A percentile compares a stretch with the other conserved stretches of the same genome.
These are phyloP conservation scores for Xylaria bambusicola DNA, from an alignment of 495 filamentous ascomycete species.

Conservation along the genomic window DNA sequence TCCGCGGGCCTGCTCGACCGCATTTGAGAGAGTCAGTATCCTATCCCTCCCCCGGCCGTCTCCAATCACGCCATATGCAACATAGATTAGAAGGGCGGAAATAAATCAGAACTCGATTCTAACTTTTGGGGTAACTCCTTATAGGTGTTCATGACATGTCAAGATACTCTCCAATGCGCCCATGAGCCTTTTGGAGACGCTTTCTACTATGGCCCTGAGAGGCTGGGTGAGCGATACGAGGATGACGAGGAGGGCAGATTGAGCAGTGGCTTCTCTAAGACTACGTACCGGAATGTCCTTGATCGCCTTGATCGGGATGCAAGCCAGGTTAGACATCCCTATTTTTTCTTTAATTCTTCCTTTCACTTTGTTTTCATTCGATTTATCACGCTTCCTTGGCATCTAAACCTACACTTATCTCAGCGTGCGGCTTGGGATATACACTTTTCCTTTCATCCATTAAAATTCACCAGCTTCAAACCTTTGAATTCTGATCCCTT, in stretches of 20 bases:
- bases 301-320: constrained; percentile 66
- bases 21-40: constrained; percentile 83
- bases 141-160: constrained; percentile 94
- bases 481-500: no score
- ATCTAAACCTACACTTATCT: no score
- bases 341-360: background rate
- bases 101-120: constrained; percentile 3
- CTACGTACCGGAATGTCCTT: constrained; percentile 76
- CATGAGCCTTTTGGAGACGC: constrained; percentile 98
- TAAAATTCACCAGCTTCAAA: no score
- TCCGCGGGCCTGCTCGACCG: constrained; percentile 90
- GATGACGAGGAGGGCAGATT: constrained; percentile 67
- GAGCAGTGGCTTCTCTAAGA: constrained; percentile 72
- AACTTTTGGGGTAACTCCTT: background rate
- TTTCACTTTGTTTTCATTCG: constrained; percentile 4
- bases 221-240: constrained; percentile 73
- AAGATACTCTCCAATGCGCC: constrained; percentile 73
- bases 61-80: constrained; percentile 19
- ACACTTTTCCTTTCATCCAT: no score
- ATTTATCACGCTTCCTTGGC: no score
- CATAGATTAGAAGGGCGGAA: constrained; percentile 1
- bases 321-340: constrained; percentile 49
- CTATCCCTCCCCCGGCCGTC: no score
- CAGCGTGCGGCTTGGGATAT: no score
- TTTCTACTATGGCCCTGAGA: constrained; percentile 92